Evolutionary conservation across 768 basidiomycete species (phyloP).

Genomic region (Hirschioporus abietinus): DNA sequence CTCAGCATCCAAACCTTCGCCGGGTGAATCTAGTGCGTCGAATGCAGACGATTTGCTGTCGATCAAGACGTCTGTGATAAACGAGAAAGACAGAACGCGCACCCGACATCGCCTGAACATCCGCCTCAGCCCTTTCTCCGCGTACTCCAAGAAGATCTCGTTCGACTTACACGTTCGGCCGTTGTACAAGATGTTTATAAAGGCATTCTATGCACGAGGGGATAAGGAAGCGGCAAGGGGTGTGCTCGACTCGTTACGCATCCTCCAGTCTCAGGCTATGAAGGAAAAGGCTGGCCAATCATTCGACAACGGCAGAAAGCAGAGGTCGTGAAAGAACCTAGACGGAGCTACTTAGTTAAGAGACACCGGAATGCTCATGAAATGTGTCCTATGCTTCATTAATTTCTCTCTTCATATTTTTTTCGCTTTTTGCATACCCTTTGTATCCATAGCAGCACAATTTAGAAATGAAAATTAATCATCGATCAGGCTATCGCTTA

Average conservation of each 20-base stretch:
- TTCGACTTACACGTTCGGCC: conserved; percentile 60
- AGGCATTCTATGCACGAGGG: conserved; percentile 49
- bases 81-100: background rate
- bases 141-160: conserved; percentile 34
- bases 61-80: background rate
- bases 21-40: background rate
- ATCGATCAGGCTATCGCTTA: too few species aligned
- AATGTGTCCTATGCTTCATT: background rate
- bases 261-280: conserved; percentile 30
- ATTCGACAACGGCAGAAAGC: background rate
- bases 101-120: background rate
- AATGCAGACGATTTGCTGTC: background rate
- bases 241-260: conserved; percentile 32
- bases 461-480: background rate
- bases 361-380: background rate
- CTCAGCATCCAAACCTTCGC: background rate
- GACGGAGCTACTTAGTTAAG: background rate
- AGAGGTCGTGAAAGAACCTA: background rate
- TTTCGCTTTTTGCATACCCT: background rate
- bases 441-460: background rate
- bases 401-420: background rate
- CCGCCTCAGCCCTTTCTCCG: background rate
- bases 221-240: conserved; percentile 49
- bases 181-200: conserved; percentile 69
- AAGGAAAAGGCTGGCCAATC: conserved; percentile 32